These are phyloP conservation scores for Aspergillus hortae DNA, from an alignment of 2,329 filamentous ascomycete genomes.

Conservation along the genomic window DNA sequence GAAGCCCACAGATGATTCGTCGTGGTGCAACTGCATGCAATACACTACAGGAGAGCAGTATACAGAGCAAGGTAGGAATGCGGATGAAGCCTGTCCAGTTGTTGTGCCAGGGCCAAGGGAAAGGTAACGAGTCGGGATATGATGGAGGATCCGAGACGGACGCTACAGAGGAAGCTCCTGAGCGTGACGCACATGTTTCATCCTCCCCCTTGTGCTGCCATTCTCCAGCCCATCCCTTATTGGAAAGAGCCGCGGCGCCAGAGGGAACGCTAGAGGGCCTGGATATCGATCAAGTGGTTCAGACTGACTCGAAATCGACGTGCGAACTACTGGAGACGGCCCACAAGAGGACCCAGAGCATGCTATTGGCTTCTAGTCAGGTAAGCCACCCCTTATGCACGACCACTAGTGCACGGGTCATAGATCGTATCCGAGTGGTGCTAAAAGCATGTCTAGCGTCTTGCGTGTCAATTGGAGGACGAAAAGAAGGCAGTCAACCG, in stretches of 20 bases:
- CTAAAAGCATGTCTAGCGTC: constrained; percentile 25
- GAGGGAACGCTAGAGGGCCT: neutral
- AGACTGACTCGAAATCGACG: neutral
- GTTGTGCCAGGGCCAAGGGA: neutral
- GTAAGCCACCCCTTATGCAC: constrained; percentile 20
- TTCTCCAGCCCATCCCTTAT: neutral
- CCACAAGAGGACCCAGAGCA: constrained; percentile 17
- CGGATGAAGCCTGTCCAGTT: neutral
- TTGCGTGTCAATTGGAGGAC: constrained; percentile 46
- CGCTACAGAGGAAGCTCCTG: neutral
- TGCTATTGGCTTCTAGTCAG: constrained; percentile 25
- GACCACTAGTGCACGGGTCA: neutral
- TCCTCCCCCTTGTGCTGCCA: neutral
- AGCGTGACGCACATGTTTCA: neutral
- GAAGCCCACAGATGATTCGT: constrained; percentile 29
- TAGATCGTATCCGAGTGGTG: neutral
- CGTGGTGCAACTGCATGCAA: neutral
- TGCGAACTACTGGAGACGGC: constrained; percentile 8
- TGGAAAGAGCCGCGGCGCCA: neutral
- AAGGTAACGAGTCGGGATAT: constrained; percentile 7
- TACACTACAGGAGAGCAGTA: neutral
- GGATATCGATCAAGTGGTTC: neutral
- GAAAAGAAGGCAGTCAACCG: constrained; percentile 44
- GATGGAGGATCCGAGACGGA: constrained; percentile 5
- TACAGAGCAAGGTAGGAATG: neutral